A percentile compares a stretch with the other conserved stretches of the same genome.
phyloP scores from a whole-genome alignment of 1,284 basidiomycete genomes.

The Somion occarium region DNA sequence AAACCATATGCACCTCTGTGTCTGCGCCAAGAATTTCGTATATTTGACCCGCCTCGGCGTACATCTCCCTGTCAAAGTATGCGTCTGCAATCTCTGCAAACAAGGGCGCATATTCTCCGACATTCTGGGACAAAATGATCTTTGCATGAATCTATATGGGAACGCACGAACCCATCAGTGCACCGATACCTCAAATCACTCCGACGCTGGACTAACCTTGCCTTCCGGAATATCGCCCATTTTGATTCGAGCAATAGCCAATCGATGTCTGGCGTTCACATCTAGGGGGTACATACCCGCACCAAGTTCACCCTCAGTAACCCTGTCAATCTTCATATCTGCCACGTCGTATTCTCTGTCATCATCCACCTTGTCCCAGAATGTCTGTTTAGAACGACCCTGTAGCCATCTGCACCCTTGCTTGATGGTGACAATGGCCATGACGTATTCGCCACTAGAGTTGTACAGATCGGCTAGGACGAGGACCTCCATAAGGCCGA shows the following conservation, averaged over 20 bases:
- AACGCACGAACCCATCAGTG: constrained; percentile 1
- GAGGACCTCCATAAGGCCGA: constrained; percentile 63
- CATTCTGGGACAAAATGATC: constrained; percentile 66
- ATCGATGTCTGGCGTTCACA: constrained; percentile 78
- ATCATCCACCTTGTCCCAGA: constrained; percentile 83
- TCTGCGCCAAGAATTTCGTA: constrained; percentile 74
- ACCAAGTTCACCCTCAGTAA: constrained; percentile 33
- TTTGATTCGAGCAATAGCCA: constrained; percentile 83
- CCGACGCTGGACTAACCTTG: constrained; percentile 61
- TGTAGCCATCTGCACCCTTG: constrained; percentile 87
- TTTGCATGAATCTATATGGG: constrained; percentile 65
- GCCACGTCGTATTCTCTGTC: constrained; percentile 83
- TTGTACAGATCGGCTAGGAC: constrained; percentile 84
- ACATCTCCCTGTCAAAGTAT: constrained; percentile 72
- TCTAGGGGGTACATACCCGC: constrained; percentile 68
- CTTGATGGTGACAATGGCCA: constrained; percentile 68
- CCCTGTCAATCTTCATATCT: constrained; percentile 26
- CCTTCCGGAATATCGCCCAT: constrained; percentile 81
- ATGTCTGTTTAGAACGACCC: constrained; percentile 66
- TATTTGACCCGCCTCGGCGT: constrained; percentile 71
- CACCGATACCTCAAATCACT: no score
- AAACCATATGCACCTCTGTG: constrained; percentile 44
- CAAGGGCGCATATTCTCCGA: constrained; percentile 70
- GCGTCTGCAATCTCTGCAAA: constrained; percentile 85
- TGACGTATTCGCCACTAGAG: constrained; percentile 61